Percentiles rank a stretch among this genome's conserved stretches.
These are phyloP conservation scores for Mortierella sp. DNA, from an alignment of 371 early-diverging fungal species.

Conservation along the genomic window DNA sequence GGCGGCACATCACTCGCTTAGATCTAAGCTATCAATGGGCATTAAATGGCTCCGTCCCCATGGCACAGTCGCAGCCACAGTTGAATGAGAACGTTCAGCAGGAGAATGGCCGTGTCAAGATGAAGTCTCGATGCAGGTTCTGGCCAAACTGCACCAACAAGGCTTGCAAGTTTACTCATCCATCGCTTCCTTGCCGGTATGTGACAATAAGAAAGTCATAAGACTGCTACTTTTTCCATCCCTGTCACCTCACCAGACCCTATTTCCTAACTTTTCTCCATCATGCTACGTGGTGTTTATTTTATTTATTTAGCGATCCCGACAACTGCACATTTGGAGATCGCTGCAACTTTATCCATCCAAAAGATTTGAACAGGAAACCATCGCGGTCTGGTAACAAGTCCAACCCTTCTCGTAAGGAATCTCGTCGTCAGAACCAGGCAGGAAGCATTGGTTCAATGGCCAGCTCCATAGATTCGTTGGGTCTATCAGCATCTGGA, in stretches of 20 bases:
- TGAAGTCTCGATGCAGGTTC: constrained; percentile 66
- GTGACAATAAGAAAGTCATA: neutral
- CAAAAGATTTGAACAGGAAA: constrained; percentile 48
- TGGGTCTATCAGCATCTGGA: neutral
- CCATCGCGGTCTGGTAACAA: neutral
- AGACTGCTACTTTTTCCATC: too few relatives aligned
- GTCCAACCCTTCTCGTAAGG: neutral
- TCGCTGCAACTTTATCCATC: constrained; percentile 68
- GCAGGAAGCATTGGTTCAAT: neutral
- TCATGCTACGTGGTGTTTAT: neutral
- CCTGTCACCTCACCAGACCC: too few relatives aligned
- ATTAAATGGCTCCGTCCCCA: neutral
- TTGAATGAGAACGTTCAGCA: neutral
- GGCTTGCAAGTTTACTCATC: constrained; percentile 70
- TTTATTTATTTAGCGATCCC: constrained; percentile 57
- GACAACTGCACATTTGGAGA: constrained; percentile 63
- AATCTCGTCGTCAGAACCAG: constrained; percentile 9
- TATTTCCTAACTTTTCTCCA: too few relatives aligned
- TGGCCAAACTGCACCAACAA: constrained; percentile 74
- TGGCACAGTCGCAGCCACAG: neutral
- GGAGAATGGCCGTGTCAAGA: constrained; percentile 24
- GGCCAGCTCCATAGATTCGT: constrained; percentile 4
- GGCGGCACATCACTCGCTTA: neutral
- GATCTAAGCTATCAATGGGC: neutral
- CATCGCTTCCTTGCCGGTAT: constrained; percentile 65